Evolutionary conservation across 257 asterid genomes (phyloP), one percentile per base, ranked within the genome.

Genomic region (Capsicum rhomboideum): DNA sequence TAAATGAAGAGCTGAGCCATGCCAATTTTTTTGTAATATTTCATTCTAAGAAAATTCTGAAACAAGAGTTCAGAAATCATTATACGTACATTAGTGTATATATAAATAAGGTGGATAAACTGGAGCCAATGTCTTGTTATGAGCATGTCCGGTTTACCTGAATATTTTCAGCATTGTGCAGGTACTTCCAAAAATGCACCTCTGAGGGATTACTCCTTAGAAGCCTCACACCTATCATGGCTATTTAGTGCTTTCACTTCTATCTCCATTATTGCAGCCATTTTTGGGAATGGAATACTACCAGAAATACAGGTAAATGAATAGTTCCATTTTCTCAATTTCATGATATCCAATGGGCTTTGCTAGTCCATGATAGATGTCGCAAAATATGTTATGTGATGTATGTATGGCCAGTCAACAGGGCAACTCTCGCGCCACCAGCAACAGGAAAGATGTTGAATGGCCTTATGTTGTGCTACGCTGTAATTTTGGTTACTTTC

Each of bases 391-490:
- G 53, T 68, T 29, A 34, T 20, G 18, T 1, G 34, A 69, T 40
- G 20, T 23, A 23, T 61, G 10, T 40, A 2, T 10, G 16, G 17
- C 16, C 78, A 20, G 53, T 69, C 78, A 69, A 69, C 40, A 69
- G 10, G 99, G 99, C 99, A 49, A 97, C 99, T 83, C 92, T 97
- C 52, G 98, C 99, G 82, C 96, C 99, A 59, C 99, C 99, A 4
- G 97, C 96, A 18, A 86, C 98, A 0, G 99, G 99, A 58, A 97
- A 97, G 95, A 93, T 97, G 97, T 86, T 90, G 87, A 97, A 95
- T 90, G 98, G 99, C 84, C 95, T 97, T 50, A 83, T 90, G 31
- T 89, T 97, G 97, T 97, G 98, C 86, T 97, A 97, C 87, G n/a
- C 90, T n/a, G 98, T 97, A 23, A 95, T 97, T 31, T 89, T 90